phyloP scores from a whole-genome alignment of 139 green algal species.

The Edaphochlamys debaryana region DNA sequence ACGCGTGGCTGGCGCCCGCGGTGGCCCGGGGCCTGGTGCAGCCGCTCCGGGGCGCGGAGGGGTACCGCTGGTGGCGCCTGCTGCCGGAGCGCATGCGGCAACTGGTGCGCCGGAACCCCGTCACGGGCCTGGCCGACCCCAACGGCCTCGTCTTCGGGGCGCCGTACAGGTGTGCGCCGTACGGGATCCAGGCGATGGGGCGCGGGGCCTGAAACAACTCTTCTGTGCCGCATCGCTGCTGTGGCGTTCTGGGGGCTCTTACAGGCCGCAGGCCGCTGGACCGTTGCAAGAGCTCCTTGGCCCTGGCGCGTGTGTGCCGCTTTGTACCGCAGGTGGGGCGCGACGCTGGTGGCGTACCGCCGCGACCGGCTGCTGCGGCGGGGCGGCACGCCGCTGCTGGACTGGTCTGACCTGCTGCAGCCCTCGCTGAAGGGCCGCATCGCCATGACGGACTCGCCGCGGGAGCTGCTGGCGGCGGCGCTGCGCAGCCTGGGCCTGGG shows the following conservation, averaged over 20 bases:
- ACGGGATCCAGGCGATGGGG: no score
- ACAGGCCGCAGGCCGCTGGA: no score
- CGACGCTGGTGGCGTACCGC: conserved; percentile 77
- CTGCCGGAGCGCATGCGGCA: conserved; percentile 69
- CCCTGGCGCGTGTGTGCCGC: no score
- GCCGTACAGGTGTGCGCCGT: conserved; percentile 80
- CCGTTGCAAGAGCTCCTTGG: no score
- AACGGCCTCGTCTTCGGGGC: conserved; percentile 73
- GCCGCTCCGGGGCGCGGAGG: conserved; percentile 70
- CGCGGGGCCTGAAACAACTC: no score
- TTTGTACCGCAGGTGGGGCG: conserved; percentile 75
- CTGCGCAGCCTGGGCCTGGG: conserved; percentile 47
- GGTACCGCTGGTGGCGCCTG: conserved; percentile 54
- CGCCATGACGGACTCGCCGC: conserved; percentile 72
- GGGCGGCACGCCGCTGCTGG: conserved; percentile 54
- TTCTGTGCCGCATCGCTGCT: no score
- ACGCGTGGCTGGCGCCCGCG: conserved; percentile 80
- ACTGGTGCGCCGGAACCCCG: conserved; percentile 65
- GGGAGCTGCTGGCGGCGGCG: conserved; percentile 83
- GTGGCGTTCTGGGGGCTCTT: no score
- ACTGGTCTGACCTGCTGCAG: conserved; percentile 89
- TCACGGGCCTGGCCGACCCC: conserved; percentile 24
- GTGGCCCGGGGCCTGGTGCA: conserved; percentile 73
- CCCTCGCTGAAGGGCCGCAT: conserved; percentile 62
- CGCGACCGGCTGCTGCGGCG: conserved; percentile 49